Percentiles rank a stretch among this genome's conserved stretches.
phyloP scores from a whole-genome alignment of 305 asterid genomes.

The Fraxinus ornus region DNA sequence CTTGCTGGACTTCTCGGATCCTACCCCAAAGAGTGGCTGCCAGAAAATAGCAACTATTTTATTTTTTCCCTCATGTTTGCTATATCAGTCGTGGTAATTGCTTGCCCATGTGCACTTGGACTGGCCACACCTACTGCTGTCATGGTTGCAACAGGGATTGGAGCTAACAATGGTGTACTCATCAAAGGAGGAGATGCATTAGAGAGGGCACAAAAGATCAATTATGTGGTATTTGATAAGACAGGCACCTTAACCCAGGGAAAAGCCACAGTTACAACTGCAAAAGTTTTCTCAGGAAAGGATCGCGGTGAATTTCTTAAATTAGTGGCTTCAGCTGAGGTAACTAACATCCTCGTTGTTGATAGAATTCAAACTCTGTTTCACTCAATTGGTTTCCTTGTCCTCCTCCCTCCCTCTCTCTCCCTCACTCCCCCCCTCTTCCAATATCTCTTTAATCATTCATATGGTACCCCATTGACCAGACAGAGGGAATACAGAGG shows the following conservation, averaged over 20 bases:
- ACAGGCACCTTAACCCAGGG: conserved; percentile 99
- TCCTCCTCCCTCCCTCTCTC: too few species aligned
- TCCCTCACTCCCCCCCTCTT: too few species aligned
- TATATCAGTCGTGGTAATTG: conserved; percentile 88
- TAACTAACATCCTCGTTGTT: conserved; percentile 24
- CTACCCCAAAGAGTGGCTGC: conserved; percentile 87
- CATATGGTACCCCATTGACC: not conserved
- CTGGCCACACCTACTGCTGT: conserved; percentile 99
- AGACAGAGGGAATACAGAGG: not conserved
- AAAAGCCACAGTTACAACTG: conserved; percentile 79
- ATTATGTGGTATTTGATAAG: conserved; percentile 83
- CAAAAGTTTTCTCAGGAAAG: conserved; percentile 82
- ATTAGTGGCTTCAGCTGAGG: conserved; percentile 98
- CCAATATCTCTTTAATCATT: not conserved
- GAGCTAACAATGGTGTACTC: conserved; percentile 94
- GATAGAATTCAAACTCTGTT: conserved; percentile 14
- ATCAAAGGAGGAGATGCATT: conserved; percentile 98
- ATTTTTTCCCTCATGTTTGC: conserved; percentile 95
- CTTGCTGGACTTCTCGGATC: conserved; percentile 74
- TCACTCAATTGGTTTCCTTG: not conserved
- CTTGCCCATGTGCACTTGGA: conserved; percentile 99
- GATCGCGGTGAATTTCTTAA: conserved; percentile 89
- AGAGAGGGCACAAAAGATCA: conserved; percentile 90
- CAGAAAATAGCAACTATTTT: conserved; percentile 75
- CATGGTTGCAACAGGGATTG: conserved; percentile 99